phyloP scores from a whole-genome alignment of 345 rosid genomes.

The Crucihimalaya himalaica region DNA sequence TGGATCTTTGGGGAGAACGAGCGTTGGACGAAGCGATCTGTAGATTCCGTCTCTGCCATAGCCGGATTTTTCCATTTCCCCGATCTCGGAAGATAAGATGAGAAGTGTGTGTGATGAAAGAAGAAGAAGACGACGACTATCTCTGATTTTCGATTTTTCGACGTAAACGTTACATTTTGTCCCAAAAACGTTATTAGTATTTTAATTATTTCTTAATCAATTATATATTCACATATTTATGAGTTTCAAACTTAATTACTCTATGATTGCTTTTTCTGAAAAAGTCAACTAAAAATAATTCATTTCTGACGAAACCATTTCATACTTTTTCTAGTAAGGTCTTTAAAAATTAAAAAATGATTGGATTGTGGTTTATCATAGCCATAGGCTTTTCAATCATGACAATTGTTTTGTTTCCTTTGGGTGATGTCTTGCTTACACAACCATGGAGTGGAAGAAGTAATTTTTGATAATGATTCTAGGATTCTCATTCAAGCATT shows the following conservation, averaged over 20 bases:
- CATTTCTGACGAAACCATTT: background rate
- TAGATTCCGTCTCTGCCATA: slow-evolving; percentile 81
- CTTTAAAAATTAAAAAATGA: too few relatives aligned
- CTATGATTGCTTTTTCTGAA: background rate
- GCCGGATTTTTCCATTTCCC: slow-evolving; percentile 76
- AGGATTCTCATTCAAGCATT: too few relatives aligned
- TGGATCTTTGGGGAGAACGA: slow-evolving; percentile 62
- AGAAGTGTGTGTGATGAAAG: background rate
- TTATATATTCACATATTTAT: background rate
- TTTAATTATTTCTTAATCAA: background rate
- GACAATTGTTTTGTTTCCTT: too few relatives aligned
- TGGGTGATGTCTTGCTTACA: too few relatives aligned
- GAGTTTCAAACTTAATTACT: background rate
- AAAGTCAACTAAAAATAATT: background rate
- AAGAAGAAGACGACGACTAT: background rate
- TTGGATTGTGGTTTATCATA: too few relatives aligned
- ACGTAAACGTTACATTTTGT: background rate
- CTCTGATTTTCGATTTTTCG: background rate
- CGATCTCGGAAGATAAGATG: slow-evolving; percentile 1
- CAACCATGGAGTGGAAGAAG: too few relatives aligned
- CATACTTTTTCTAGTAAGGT: background rate
- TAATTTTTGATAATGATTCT: too few relatives aligned
- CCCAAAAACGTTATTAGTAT: background rate
- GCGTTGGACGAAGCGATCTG: slow-evolving; percentile 68
- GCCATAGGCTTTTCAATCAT: too few relatives aligned